Evolutionary conservation across 257 asterid species (phyloP).

Genomic region (Capsicum chinense): DNA sequence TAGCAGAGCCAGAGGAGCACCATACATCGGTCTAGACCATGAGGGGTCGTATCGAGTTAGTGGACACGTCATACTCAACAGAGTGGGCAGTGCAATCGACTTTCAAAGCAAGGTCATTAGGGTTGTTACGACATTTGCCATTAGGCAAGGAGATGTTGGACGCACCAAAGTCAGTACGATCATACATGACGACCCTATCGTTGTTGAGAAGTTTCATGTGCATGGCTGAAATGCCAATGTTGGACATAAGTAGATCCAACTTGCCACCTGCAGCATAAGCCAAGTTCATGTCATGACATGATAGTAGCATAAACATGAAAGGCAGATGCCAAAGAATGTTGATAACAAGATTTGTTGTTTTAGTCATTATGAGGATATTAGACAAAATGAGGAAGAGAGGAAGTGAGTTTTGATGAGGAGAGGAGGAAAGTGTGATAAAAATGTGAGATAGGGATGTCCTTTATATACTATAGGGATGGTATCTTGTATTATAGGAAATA

Average conservation of each 20-base stretch:
- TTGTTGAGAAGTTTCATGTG: conserved; percentile 65
- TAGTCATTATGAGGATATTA: no score
- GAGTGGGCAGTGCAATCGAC: conserved; percentile 65
- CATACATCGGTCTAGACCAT: conserved; percentile 51
- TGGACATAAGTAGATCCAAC: conserved; percentile 47
- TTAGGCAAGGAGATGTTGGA: conserved; percentile 52
- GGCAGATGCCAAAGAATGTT: conserved; percentile 27
- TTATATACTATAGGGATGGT: neutral
- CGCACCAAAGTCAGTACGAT: conserved; percentile 54
- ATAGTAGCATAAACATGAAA: neutral
- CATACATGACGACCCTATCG: conserved; percentile 54
- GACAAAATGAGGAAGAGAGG: no score
- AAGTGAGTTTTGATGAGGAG: neutral
- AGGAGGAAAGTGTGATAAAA: neutral
- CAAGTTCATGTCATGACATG: conserved; percentile 14
- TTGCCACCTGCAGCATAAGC: conserved; percentile 33
- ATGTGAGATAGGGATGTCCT: neutral
- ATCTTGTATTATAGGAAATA: neutral
- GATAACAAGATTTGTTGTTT: conserved; percentile 16
- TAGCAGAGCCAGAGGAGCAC: conserved; percentile 60
- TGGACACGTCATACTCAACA: conserved; percentile 49
- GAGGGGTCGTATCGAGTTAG: conserved; percentile 50
- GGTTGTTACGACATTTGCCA: conserved; percentile 46
- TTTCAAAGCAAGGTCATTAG: conserved; percentile 30
- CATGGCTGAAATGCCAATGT: conserved; percentile 56